Evolutionary conservation across 225 moss, liverwort and hornwort genomes (phyloP), one percentile per base, ranked within the genome.

Genomic region (Sphagnum tenellum): DNA sequence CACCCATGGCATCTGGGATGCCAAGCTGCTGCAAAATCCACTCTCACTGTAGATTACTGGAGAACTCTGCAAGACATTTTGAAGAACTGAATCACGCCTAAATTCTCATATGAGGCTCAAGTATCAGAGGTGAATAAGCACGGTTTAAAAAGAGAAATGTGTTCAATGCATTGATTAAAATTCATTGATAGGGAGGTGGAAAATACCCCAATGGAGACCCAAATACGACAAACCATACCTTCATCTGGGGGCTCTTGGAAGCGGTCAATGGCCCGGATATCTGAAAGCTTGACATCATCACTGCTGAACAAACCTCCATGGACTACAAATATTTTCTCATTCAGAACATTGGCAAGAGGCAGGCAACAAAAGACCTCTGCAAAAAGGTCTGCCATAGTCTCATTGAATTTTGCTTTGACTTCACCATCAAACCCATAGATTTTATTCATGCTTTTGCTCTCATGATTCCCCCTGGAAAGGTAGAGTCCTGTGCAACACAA

Each of bases 361-460:
- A 98, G 83, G 73, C 76, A 82, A 80, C 98, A 98, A 67, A 98
- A 98, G 57, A 89, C 89, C 76, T 98, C 98, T 10, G 98, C 89
- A 68, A 98, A 98, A 58, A 98, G 77, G 66, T 90, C 90, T 65
- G 85, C 87, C 93, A 98, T 90, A 9, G 77, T 87, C 9, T 90
- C 93, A 71, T 85, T 98, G 72, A 82, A 93, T 71, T 98, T 98
- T 12, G 78, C 74, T 70, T 81, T 98, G 14, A 98, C 98, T 86
- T 98, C 98, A 56, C 93, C 98, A 77, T 90, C 90, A 72, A 98
- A 98, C 49, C 98, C 98, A 63, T 98, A 98, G 51, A 98, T 98
- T 72, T 90, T 93, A 68, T 98, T 98, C 98, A 98, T 98, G 77
- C 98, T 89, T 79, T 90, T 98, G 74, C 93, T 93, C 78, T 98